These are phyloP conservation scores for Raphidocelis subcapitata DNA, from an alignment of 139 green algal genomes.

Conservation along the genomic window DNA sequence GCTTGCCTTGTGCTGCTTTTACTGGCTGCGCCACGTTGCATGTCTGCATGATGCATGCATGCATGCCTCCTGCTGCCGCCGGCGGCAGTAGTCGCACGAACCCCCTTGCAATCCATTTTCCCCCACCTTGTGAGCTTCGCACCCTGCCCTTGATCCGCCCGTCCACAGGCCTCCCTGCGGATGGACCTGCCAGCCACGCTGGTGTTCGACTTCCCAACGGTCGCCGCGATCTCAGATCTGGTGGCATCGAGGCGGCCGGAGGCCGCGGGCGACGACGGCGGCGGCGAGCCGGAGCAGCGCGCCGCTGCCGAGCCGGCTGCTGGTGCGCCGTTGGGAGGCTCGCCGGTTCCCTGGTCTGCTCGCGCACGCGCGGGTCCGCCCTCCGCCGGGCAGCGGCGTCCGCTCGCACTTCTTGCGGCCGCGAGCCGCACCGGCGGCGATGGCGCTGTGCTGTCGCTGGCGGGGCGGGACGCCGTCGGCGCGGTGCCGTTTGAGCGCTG, in stretches of 20 bases:
- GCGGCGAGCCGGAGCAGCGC: not conserved
- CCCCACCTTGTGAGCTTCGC: not conserved
- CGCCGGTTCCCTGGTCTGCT: not conserved
- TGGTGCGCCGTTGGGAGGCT: not conserved
- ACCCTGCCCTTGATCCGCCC: constrained; percentile 29
- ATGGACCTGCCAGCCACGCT: constrained; percentile 73
- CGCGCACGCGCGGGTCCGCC: not conserved
- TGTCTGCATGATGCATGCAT: not conserved
- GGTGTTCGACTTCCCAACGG: constrained; percentile 37
- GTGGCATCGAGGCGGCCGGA: not conserved
- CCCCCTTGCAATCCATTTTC: no score
- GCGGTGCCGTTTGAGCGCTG: constrained; percentile 52
- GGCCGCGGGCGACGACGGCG: not conserved
- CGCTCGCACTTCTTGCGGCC: no score
- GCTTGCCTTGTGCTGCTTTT: constrained; percentile 31
- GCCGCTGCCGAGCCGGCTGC: not conserved
- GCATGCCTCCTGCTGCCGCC: no score
- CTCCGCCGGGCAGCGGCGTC: not conserved
- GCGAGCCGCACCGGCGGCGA: not conserved
- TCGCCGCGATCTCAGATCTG: not conserved
- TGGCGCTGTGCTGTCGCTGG: not conserved
- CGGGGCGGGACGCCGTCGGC: not conserved
- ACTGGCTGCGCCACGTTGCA: not conserved
- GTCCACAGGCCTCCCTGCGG: constrained; percentile 30
- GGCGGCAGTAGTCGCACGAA: no score